Conservation (phyloP, 306 rosid species). For the Gastrolobium villosum region DNA sequence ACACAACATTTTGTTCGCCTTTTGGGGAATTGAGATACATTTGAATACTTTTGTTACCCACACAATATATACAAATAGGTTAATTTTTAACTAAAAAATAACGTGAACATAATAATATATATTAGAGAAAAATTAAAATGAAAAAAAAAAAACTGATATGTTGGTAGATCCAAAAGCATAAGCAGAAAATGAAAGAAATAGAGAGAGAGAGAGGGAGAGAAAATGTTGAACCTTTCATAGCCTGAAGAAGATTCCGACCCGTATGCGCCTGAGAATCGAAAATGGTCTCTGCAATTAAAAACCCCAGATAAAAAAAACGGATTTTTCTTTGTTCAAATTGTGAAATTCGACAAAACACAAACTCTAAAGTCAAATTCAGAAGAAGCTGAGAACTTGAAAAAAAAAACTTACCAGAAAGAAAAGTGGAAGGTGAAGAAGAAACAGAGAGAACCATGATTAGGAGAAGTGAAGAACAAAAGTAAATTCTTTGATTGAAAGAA, state of each 20-base stretch:
- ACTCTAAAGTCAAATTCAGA: not conserved
- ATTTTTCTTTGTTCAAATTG: not conserved
- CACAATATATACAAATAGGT: not conserved
- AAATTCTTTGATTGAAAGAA: slow-evolving; percentile 57
- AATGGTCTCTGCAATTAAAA: slow-evolving; percentile 58
- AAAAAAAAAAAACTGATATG: not conserved
- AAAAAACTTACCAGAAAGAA: slow-evolving; percentile 61
- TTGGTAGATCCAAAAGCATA: slow-evolving; percentile 41
- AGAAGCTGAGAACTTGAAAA: not conserved
- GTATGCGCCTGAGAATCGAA: slow-evolving; percentile 59
- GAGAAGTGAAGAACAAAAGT: slow-evolving; percentile 50
- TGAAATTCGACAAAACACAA: not conserved
- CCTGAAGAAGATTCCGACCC: slow-evolving; percentile 87
- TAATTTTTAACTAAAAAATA: not conserved
- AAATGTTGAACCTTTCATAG: slow-evolving; percentile 66
- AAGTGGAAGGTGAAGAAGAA: slow-evolving; percentile 64
- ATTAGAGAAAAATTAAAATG: too few species aligned
- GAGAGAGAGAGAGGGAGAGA: not conserved
- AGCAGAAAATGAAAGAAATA: not conserved
- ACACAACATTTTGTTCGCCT: too few species aligned
- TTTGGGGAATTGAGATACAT: too few species aligned
- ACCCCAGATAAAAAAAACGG: slow-evolving; percentile 29
- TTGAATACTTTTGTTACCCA: not conserved
- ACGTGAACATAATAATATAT: not conserved
- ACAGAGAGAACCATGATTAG: slow-evolving; percentile 54